Conservation (phyloP, 1,139 yeast genomes). For the Blastobotrys elegans region DNA sequence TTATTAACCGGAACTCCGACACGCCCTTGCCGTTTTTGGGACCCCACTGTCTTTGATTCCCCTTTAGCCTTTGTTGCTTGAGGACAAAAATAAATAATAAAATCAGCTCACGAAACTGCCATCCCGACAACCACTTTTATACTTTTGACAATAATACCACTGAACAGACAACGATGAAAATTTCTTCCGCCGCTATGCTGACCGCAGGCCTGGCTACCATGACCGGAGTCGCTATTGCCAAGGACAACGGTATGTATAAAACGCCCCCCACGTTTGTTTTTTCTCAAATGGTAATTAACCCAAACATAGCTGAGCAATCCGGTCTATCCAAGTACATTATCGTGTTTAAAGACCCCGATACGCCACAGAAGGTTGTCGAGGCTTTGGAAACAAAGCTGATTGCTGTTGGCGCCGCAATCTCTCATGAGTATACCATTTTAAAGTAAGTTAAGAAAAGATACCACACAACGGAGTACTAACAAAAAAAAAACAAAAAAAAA, state of each 20-base stretch:
- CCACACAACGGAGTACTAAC: no score
- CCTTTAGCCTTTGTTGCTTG: background rate
- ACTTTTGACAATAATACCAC: background rate
- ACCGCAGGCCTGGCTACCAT: conserved; percentile 20
- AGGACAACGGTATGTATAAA: conserved; percentile 4
- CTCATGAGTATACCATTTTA: conserved; percentile 39
- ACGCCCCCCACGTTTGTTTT: background rate
- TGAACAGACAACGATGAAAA: conserved; percentile 2
- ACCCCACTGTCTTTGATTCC: background rate
- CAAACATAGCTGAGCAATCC: background rate
- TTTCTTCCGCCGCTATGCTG: background rate
- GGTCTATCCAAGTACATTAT: conserved; percentile 29
- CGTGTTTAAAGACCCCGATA: conserved; percentile 33
- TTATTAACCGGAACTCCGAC: no score
- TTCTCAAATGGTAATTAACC: background rate
- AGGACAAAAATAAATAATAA: background rate
- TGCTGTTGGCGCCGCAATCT: conserved; percentile 37
- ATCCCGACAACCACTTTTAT: background rate
- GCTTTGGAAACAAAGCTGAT: conserved; percentile 32
- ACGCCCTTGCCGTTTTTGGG: no score
- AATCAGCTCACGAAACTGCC: background rate
- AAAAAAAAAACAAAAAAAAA: no score
- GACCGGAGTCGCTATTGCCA: conserved; percentile 14
- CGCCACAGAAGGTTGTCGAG: conserved; percentile 34
- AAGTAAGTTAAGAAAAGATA: conserved; percentile 17